Evolutionary conservation across 225 moss, liverwort and hornwort genomes (phyloP), one percentile per base, ranked within the genome.

Genomic region (Sphagnum tenellum): DNA sequence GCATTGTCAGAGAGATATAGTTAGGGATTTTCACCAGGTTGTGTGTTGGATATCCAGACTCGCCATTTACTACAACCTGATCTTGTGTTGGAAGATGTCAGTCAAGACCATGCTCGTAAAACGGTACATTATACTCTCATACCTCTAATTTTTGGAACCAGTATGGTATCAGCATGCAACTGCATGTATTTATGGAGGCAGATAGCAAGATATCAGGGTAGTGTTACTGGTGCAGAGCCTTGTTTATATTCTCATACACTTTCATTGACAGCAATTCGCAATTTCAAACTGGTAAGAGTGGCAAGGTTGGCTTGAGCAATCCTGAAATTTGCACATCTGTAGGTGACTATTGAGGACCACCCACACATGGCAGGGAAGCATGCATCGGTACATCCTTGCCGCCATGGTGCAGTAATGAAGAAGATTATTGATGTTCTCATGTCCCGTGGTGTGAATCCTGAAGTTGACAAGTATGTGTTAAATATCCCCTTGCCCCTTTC

Each of bases 271-370:
- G 29, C 29, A 29, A 29, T 1, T 29, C 29, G 1, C 29, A 29
- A 29, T 29, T 29, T 29, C 29, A 29, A 29, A 29, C 29, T 29
- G 29, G 29, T 29, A 29, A 29, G 29, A 29, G 29, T 29, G 29
- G 29, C 29, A 29, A 29, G 29, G 29, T 29, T 29, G 29, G 29
- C 29, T 29, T 29, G 29, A 29, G 29, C 29, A 29, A 29, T 29
- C 29, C 29, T 29, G 29, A 29, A 29, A 29, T 29, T 1, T 29
- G 29, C 54, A 65, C 45, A 65, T 47, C 50, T 74, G 53, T 75
- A 98, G 96, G 98, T 98, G 67, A 98, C 98, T n/a, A 98, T 98
- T 60, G 98, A 98, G 76, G 98, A 98, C 71, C 98, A 98, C 56
- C 98, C 98, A 54, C 93, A 98, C 63, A 89, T 93, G 86, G 79